A percentile compares a stretch with the other conserved stretches of the same genome.
phyloP scores from a whole-genome alignment of 2,329 filamentous ascomycete genomes.

The Cadophora sp. region DNA sequence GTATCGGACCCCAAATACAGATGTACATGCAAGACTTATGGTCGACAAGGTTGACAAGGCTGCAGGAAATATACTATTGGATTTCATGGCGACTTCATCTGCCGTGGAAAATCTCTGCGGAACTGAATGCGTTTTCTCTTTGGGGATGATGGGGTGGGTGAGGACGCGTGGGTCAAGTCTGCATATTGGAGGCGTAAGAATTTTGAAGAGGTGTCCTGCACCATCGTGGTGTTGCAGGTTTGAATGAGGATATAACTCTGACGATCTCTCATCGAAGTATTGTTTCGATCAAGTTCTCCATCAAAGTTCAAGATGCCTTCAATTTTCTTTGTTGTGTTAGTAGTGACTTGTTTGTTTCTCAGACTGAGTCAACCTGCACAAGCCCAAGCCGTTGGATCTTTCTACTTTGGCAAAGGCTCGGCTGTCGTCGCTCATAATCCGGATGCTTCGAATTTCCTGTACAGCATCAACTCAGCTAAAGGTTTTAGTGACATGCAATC shows the following conservation, averaged over 20 bases:
- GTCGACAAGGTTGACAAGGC: neutral
- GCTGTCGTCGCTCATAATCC: slow-evolving; percentile 2
- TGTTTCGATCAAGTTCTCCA: neutral
- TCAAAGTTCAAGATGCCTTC: neutral
- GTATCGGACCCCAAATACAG: neutral
- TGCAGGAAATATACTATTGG: neutral
- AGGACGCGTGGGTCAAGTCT: neutral
- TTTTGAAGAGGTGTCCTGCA: neutral
- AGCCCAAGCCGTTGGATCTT: slow-evolving; percentile 1
- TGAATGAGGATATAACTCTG: slow-evolving; percentile 1
- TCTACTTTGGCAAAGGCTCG: neutral
- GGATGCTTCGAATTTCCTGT: neutral
- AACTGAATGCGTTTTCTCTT: no score
- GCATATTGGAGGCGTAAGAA: slow-evolving; percentile 1
- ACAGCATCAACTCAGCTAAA: slow-evolving; percentile 8
- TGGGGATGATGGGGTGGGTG: neutral
- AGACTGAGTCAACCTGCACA: neutral
- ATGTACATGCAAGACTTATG: neutral
- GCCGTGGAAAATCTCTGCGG: neutral
- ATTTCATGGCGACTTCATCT: neutral
- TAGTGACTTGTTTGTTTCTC: neutral
- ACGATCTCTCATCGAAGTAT: neutral
- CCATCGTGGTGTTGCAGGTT: neutral
- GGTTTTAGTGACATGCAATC: slow-evolving; percentile 1
- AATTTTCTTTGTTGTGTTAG: neutral